phyloP scores from a whole-genome alignment of 2,329 filamentous ascomycete species.

The Microdochium paspali region DNA sequence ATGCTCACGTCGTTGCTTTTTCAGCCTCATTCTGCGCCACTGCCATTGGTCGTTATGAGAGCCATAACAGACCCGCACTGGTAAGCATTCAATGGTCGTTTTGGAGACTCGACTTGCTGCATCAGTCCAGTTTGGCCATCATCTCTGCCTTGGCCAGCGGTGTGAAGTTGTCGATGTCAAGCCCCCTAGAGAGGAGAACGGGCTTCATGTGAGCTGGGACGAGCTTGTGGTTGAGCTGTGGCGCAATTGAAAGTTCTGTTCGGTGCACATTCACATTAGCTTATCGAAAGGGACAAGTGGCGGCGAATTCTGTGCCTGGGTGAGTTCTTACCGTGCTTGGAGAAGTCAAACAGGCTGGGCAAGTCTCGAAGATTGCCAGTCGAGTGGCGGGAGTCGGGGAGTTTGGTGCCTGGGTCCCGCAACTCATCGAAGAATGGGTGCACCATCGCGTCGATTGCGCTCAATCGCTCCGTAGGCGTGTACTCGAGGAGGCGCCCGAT shows the following conservation, averaged over 20 bases:
- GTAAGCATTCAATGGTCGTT: neutral
- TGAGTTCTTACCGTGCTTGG: slow-evolving; percentile 67
- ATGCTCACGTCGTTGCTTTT: neutral
- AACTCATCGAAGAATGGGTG: slow-evolving; percentile 98
- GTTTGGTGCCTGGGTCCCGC: slow-evolving; percentile 77
- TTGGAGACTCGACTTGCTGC: slow-evolving; percentile 8
- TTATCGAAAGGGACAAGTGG: slow-evolving; percentile 11
- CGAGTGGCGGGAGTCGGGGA: slow-evolving; percentile 89
- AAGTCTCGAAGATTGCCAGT: slow-evolving; percentile 73
- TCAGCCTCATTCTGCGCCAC: neutral
- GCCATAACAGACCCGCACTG: neutral
- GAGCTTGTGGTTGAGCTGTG: slow-evolving; percentile 76
- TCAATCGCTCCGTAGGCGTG: slow-evolving; percentile 89
- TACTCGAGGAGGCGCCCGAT: slow-evolving; percentile 94
- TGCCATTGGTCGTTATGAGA: neutral
- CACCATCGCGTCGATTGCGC: slow-evolving; percentile 92
- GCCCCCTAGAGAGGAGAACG: slow-evolving; percentile 62
- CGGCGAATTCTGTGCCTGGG: slow-evolving; percentile 8
- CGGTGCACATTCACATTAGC: slow-evolving; percentile 3
- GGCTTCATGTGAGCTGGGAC: slow-evolving; percentile 76
- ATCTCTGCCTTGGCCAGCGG: slow-evolving; percentile 91
- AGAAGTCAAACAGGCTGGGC: slow-evolving; percentile 86
- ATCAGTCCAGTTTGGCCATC: slow-evolving; percentile 95
- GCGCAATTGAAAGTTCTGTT: slow-evolving; percentile 92
- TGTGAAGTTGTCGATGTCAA: slow-evolving; percentile 91